Conservation (phyloP, 768 basidiomycete genomes). For the Termitomyces sp. region DNA sequence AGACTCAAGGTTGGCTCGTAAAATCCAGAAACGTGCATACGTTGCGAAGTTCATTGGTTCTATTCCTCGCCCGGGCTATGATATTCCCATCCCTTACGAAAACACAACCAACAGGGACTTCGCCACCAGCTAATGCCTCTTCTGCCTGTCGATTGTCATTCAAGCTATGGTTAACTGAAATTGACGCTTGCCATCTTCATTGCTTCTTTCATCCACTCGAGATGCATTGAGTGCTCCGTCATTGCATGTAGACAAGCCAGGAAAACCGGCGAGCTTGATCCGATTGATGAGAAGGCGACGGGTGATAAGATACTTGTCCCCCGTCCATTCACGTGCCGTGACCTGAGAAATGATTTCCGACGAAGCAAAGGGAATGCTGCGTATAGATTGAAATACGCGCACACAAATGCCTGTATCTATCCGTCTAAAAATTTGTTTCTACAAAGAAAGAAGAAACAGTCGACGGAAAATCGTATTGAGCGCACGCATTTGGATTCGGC, state of each 20-base stretch:
- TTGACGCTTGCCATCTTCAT: constrained; percentile 63
- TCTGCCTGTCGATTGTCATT: constrained; percentile 50
- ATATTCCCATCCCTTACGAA: constrained; percentile 76
- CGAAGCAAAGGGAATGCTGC: too few relatives aligned
- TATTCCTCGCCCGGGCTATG: constrained; percentile 85
- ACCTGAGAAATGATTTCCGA: too few relatives aligned
- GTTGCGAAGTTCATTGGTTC: constrained; percentile 92
- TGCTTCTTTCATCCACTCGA: constrained; percentile 79
- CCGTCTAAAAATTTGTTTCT: too few relatives aligned
- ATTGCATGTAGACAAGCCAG: neutral
- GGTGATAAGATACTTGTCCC: too few relatives aligned
- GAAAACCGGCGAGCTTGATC: neutral
- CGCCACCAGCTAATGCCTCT: constrained; percentile 77
- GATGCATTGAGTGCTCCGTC: constrained; percentile 23
- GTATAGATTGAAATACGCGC: too few relatives aligned
- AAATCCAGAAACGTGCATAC: constrained; percentile 36
- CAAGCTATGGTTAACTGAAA: neutral
- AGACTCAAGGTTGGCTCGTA: neutral
- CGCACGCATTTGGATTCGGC: neutral
- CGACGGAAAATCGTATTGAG: too few relatives aligned
- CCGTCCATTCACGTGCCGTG: too few relatives aligned
- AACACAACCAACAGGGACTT: constrained; percentile 96
- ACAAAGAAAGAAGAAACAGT: too few relatives aligned
- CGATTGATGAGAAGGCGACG: neutral
- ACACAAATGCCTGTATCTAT: too few relatives aligned